Evolutionary conservation across 1,284 basidiomycete genomes (phyloP).

Genomic region (Heterobasidion irregulare): DNA sequence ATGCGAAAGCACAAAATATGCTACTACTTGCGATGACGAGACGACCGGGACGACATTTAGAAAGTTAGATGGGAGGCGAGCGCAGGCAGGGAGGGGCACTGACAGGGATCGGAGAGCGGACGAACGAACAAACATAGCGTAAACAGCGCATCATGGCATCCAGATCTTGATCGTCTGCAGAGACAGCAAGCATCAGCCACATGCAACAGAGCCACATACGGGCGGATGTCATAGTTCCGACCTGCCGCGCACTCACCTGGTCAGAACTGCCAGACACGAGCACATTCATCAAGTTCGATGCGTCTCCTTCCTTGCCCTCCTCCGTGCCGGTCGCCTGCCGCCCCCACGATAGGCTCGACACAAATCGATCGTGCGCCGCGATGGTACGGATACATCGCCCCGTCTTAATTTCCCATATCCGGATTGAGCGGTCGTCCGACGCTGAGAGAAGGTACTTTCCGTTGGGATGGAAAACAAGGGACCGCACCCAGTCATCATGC

Average conservation of each 20-base stretch:
- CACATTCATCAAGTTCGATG: slow-evolving; percentile 48
- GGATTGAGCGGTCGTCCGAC: slow-evolving; percentile 71
- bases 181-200: slow-evolving; percentile 14
- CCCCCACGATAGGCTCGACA: slow-evolving; percentile 61
- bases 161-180: slow-evolving; percentile 32
- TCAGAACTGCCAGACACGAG: slow-evolving; percentile 61
- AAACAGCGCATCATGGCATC: slow-evolving; percentile 14
- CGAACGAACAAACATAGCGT: too few species aligned
- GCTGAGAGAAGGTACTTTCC: slow-evolving; percentile 69
- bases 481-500: slow-evolving; percentile 68
- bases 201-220: background rate
- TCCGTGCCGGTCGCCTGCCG: slow-evolving; percentile 34
- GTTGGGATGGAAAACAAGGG: slow-evolving; percentile 62
- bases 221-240: background rate
- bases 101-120: too few species aligned
- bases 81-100: too few species aligned
- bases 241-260: slow-evolving; percentile 21
- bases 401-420: slow-evolving; percentile 67
- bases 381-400: slow-evolving; percentile 62
- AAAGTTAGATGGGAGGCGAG: too few species aligned
- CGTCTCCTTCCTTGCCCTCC: slow-evolving; percentile 24
- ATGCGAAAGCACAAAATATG: too few species aligned
- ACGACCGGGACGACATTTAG: too few species aligned
- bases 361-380: slow-evolving; percentile 68
- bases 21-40: too few species aligned